Evolutionary conservation across 192 early-diverging fungal genomes (phyloP).

Genomic region (Backusella sp.): DNA sequence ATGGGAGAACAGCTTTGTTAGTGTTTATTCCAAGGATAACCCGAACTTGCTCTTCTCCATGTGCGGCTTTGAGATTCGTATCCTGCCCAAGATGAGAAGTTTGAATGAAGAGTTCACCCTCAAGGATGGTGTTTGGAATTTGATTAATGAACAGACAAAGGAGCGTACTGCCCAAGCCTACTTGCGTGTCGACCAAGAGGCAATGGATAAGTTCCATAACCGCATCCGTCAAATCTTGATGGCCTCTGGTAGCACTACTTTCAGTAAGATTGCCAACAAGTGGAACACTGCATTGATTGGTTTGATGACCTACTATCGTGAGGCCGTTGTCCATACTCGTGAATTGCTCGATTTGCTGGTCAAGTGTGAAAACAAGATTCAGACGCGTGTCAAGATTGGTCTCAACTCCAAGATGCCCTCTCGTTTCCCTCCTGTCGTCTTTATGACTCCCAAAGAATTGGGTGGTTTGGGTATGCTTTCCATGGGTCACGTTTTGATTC

Average conservation of each 20-base stretch:
- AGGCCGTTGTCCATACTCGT: constrained; percentile 96
- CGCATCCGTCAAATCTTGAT: constrained; percentile 97
- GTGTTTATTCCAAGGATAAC: constrained; percentile 97
- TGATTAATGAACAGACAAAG: constrained; percentile 96
- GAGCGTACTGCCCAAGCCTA: constrained; percentile 97
- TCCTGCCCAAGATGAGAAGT: constrained; percentile 89
- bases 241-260: constrained; percentile 96
- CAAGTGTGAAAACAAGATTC: constrained; percentile 98
- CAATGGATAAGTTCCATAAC: constrained; percentile 91
- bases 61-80: constrained; percentile 91
- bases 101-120: constrained; percentile 87
- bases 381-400: constrained; percentile 98
- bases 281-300: constrained; percentile 90
- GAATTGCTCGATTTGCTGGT: constrained; percentile 96
- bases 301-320: constrained; percentile 97
- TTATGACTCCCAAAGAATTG: constrained; percentile 59
- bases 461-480: constrained; percentile 98
- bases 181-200: constrained; percentile 94
- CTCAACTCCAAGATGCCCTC: constrained; percentile 99
- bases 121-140: constrained; percentile 88
- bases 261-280: constrained; percentile 99
- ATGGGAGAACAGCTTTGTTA: constrained; percentile 96
- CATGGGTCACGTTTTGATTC: constrained; percentile 99
- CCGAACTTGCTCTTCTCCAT: constrained; percentile 92
- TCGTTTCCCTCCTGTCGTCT: constrained; percentile 94